Evolutionary conservation across 2,329 filamentous ascomycete genomes (phyloP).

Genomic region (Colletotrichum orchidophilum): DNA sequence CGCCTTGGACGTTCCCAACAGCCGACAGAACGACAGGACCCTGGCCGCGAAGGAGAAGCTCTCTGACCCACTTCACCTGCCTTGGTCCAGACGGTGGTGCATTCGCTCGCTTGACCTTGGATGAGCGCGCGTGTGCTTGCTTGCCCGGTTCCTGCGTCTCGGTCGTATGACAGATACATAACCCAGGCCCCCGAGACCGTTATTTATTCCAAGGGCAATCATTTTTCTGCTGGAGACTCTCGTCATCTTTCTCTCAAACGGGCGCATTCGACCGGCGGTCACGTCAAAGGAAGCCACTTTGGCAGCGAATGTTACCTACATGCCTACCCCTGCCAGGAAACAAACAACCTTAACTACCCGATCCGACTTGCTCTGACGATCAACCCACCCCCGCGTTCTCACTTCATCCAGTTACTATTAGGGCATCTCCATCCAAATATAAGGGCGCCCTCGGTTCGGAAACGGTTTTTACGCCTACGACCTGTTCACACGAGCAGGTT

Average conservation of each 20-base stretch:
- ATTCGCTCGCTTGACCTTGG: constrained; percentile 8
- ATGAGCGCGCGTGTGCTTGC: not conserved
- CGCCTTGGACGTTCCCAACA: not conserved
- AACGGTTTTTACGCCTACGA: not conserved
- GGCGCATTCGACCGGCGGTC: not conserved
- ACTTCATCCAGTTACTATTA: not conserved
- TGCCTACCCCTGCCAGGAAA: not conserved
- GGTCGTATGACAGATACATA: constrained; percentile 31
- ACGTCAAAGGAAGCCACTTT: not conserved
- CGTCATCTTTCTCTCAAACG: not conserved
- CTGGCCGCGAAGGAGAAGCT: not conserved
- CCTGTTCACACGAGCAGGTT: not conserved
- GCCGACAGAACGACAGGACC: not conserved
- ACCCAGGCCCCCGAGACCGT: constrained; percentile 15
- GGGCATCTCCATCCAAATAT: not conserved
- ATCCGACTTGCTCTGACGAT: not conserved
- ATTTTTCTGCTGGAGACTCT: not conserved
- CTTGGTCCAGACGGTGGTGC: not conserved
- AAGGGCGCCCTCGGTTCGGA: not conserved
- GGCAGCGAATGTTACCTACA: not conserved
- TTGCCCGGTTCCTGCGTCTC: not conserved
- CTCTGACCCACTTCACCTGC: not conserved
- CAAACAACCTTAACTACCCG: constrained; percentile 6
- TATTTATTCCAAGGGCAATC: not conserved
- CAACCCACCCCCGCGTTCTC: not conserved